These are phyloP conservation scores for Ehretia macrophylla DNA, from an alignment of 257 asterid species.

Conservation along the genomic window DNA sequence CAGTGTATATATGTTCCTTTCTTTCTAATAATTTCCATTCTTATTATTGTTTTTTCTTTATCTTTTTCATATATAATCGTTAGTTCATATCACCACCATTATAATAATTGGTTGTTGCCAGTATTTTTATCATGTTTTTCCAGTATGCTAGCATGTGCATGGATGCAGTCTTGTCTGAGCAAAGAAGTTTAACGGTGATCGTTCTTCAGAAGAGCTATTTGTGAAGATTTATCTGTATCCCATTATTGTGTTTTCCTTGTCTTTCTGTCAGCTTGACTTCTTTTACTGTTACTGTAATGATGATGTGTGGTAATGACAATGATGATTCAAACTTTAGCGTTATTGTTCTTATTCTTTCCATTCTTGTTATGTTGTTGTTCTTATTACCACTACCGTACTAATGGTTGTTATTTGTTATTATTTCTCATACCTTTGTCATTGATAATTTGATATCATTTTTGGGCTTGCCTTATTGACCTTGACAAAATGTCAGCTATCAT, in stretches of 20 bases:
- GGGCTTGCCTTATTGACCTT: constrained; percentile 37
- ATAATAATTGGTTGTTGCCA: no score
- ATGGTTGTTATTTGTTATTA: no score
- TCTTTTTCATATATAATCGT: no score
- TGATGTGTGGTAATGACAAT: neutral
- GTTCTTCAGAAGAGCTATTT: constrained; percentile 81
- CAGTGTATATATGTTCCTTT: no score
- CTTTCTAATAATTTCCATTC: no score
- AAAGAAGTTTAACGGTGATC: constrained; percentile 82
- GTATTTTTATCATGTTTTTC: no score
- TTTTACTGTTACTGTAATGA: neutral
- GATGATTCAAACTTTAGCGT: no score
- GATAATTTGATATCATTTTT: neutral
- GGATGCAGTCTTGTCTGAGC: constrained; percentile 78
- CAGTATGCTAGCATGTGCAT: constrained; percentile 59
- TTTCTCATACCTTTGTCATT: neutral
- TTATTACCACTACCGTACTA: no score
- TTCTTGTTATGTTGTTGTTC: neutral
- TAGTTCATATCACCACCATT: no score
- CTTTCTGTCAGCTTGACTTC: constrained; percentile 2
- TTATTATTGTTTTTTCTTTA: no score
- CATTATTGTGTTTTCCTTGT: neutral
- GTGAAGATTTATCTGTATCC: constrained; percentile 97
- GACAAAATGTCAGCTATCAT: constrained; percentile 66
- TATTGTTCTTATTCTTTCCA: neutral